Percentiles rank a stretch among this genome's conserved stretches.
Conservation (phyloP, 495 filamentous ascomycete species). For the Hypomontagnella submonticulosa region DNA sequence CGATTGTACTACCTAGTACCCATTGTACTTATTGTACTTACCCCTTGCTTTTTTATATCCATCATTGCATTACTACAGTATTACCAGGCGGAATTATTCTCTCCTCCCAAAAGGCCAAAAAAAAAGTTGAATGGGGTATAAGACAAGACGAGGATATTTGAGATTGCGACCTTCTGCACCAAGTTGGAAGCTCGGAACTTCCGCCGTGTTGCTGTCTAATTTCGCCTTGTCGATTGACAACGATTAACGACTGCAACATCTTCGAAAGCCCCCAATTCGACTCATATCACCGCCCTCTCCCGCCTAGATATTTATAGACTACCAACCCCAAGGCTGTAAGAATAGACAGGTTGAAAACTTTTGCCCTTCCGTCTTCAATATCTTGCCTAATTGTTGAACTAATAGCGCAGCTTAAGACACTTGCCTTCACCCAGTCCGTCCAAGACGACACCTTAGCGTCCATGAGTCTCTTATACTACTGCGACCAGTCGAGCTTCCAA, state of each 20-base stretch:
- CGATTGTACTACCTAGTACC: slow-evolving; percentile 37
- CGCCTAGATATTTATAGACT: slow-evolving; percentile 33
- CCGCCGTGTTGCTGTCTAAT: slow-evolving; percentile 19
- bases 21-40: slow-evolving; percentile 38
- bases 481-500: slow-evolving; percentile 52
- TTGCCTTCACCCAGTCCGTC: slow-evolving; percentile 24
- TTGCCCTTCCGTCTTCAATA: slow-evolving; percentile 6
- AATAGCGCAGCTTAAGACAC: slow-evolving; percentile 22
- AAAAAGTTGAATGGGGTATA: slow-evolving; percentile 27
- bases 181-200: slow-evolving; percentile 33
- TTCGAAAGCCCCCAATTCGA: slow-evolving; percentile 27
- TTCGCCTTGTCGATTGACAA: slow-evolving; percentile 17
- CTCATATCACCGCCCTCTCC: slow-evolving; percentile 9
- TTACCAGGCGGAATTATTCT: slow-evolving; percentile 28
- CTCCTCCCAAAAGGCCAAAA: slow-evolving; percentile 9
- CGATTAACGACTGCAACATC: slow-evolving; percentile 32
- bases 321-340: slow-evolving; percentile 24
- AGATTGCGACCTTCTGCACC: slow-evolving; percentile 25
- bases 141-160: slow-evolving; percentile 35
- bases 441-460: slow-evolving; percentile 46
- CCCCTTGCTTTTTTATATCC: slow-evolving; percentile 39
- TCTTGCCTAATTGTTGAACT: slow-evolving; percentile 18
- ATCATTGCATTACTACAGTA: slow-evolving; percentile 14
- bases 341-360: slow-evolving; percentile 30
- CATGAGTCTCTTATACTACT: slow-evolving; percentile 56